These are phyloP conservation scores for Komagataella ulmi DNA, from an alignment of 805 yeast species.

Conservation along the genomic window DNA sequence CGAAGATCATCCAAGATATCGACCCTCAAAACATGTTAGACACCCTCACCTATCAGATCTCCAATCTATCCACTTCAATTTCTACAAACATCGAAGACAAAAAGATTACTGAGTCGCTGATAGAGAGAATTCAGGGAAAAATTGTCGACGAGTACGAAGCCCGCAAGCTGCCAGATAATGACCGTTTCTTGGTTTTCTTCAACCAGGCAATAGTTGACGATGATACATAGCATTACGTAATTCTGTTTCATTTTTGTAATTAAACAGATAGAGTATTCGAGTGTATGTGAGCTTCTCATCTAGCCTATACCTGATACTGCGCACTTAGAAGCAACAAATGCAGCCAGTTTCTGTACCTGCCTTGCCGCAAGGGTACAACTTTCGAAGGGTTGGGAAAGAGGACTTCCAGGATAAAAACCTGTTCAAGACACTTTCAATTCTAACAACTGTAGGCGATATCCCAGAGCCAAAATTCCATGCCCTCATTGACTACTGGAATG, in stretches of 20 bases:
- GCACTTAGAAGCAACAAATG: not conserved
- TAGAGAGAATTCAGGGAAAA: not conserved
- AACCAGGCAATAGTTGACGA: not conserved
- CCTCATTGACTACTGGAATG: conserved; percentile 47
- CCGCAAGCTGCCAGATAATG: not conserved
- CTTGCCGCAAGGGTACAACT: conserved; percentile 53
- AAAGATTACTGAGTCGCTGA: not conserved
- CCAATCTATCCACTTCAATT: not conserved
- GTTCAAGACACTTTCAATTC: conserved; percentile 43
- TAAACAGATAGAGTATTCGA: not conserved
- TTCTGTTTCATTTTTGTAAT: not conserved
- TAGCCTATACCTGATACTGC: not conserved
- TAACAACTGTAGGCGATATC: conserved; percentile 79
- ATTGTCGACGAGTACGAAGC: not conserved
- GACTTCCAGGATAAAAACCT: conserved; percentile 52
- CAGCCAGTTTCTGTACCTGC: conserved; percentile 1
- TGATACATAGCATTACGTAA: not conserved
- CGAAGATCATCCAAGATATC: not conserved
- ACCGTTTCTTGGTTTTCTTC: not conserved
- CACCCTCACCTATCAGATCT: not conserved
- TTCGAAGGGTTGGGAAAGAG: conserved; percentile 38
- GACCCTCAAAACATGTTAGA: not conserved
- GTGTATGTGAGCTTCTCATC: not conserved
- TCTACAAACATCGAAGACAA: not conserved
- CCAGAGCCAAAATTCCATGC: conserved; percentile 31